Evolutionary conservation across 805 yeast species (phyloP).

Genomic region (Alloascoidea africana): DNA sequence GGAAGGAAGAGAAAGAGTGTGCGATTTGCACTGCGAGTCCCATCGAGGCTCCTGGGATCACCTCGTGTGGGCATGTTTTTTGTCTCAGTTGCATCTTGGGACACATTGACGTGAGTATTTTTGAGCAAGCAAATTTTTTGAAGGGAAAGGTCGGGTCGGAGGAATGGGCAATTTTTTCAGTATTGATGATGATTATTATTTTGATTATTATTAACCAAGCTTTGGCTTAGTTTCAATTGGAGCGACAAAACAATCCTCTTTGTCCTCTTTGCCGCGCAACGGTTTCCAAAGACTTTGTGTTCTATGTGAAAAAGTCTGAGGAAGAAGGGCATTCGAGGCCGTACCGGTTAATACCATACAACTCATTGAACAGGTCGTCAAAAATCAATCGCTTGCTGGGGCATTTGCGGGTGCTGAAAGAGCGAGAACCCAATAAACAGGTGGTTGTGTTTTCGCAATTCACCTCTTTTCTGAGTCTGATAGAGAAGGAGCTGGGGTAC

Average conservation of each 20-base stretch:
- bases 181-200: too few relatives aligned
- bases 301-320: background rate
- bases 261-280: slow-evolving; percentile 69
- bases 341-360: slow-evolving; percentile 11
- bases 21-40: slow-evolving; percentile 70
- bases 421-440: slow-evolving; percentile 48
- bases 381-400: slow-evolving; percentile 55
- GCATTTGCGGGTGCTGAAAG: slow-evolving; percentile 39
- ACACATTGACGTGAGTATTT: slow-evolving; percentile 58
- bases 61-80: slow-evolving; percentile 71
- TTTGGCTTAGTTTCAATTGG: slow-evolving; percentile 50
- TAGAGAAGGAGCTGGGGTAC: slow-evolving; percentile 42
- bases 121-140: too few relatives aligned
- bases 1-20: slow-evolving; percentile 46
- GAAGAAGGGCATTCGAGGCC: background rate
- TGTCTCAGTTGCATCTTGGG: slow-evolving; percentile 62
- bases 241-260: slow-evolving; percentile 26
- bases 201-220: too few relatives aligned
- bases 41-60: slow-evolving; percentile 36
- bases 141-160: too few relatives aligned
- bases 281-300: slow-evolving; percentile 29
- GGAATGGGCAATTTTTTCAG: too few relatives aligned
- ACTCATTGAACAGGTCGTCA: slow-evolving; percentile 35
- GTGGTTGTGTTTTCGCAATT: slow-evolving; percentile 87
- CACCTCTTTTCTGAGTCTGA: slow-evolving; percentile 64